Evolutionary conservation across 371 early-diverging fungal species (phyloP).

Genomic region (Mucor indicus): DNA sequence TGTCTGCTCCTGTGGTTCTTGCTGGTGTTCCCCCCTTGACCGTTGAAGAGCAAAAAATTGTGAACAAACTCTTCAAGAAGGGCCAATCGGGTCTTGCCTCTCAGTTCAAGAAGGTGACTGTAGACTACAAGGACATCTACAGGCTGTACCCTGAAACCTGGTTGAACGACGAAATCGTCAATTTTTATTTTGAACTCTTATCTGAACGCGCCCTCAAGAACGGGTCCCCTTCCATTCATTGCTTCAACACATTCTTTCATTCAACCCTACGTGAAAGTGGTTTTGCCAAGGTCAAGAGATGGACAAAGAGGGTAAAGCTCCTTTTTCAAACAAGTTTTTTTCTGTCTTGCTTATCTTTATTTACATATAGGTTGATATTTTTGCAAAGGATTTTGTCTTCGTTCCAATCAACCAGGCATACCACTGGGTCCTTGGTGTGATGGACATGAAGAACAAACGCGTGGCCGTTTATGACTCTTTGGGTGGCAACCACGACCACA

Average conservation of each 20-base stretch:
- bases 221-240: slow-evolving; percentile 62
- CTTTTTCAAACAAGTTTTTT: too few species aligned
- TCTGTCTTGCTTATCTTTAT: too few species aligned
- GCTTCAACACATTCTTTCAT: slow-evolving; percentile 90
- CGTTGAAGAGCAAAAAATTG: slow-evolving; percentile 31
- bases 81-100: slow-evolving; percentile 38
- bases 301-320: slow-evolving; percentile 78
- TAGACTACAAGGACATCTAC: slow-evolving; percentile 57
- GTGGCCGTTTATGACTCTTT: slow-evolving; percentile 89
- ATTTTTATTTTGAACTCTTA: slow-evolving; percentile 83
- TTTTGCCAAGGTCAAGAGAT: slow-evolving; percentile 74
- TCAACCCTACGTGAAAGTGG: slow-evolving; percentile 66
- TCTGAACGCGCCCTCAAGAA: slow-evolving; percentile 55
- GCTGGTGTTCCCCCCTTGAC: slow-evolving; percentile 33
- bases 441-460: slow-evolving; percentile 70
- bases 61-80: slow-evolving; percentile 22
- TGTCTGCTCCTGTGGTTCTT: too few species aligned
- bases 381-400: slow-evolving; percentile 74
- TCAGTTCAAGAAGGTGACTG: slow-evolving; percentile 60
- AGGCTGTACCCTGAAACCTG: slow-evolving; percentile 77
- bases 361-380: slow-evolving; percentile 72
- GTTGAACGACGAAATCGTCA: slow-evolving; percentile 94
- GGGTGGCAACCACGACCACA: slow-evolving; percentile 54
- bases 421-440: slow-evolving; percentile 87
- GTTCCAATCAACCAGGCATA: slow-evolving; percentile 86